Evolutionary conservation across 768 basidiomycete species (phyloP).

Genomic region (Boletus subcaerulescens): DNA sequence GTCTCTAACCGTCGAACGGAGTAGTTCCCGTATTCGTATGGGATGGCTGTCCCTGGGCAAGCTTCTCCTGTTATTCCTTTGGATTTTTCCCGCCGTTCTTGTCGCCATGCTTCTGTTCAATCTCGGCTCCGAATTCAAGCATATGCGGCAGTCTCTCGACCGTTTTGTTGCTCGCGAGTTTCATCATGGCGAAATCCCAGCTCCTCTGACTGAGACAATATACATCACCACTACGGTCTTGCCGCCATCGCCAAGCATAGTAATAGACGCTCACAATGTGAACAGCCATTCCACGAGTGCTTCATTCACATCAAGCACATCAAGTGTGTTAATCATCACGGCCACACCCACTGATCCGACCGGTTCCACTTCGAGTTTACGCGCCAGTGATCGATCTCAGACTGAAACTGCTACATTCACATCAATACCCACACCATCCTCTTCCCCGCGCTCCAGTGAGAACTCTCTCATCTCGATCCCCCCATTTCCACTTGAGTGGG

Average conservation of each 20-base stretch:
- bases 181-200: constrained; percentile 4
- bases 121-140: constrained; percentile 27
- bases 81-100: constrained; percentile 15
- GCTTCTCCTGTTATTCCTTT: constrained; percentile 13
- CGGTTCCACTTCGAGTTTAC: constrained; percentile 3
- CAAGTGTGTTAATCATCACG: constrained; percentile 6
- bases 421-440: constrained; percentile 13
- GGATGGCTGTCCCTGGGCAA: constrained; percentile 13
- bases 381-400: constrained; percentile 9
- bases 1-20: constrained; percentile 30
- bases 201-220: constrained; percentile 23
- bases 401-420: constrained; percentile 7
- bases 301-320: background rate
- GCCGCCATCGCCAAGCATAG: constrained; percentile 6
- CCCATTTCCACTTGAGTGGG: constrained; percentile 28
- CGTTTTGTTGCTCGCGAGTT: constrained; percentile 6
- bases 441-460: constrained; percentile 10
- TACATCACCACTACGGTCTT: constrained; percentile 30
- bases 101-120: constrained; percentile 21
- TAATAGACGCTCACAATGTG: background rate
- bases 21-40: constrained; percentile 3
- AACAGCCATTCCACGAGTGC: constrained; percentile 3
- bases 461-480: constrained; percentile 20
- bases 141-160: constrained; percentile 26
- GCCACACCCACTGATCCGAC: constrained; percentile 2